Base-by-base conservation (phyloP, 495 filamentous ascomycete genomes). In the Neurospora terricola region DNA sequence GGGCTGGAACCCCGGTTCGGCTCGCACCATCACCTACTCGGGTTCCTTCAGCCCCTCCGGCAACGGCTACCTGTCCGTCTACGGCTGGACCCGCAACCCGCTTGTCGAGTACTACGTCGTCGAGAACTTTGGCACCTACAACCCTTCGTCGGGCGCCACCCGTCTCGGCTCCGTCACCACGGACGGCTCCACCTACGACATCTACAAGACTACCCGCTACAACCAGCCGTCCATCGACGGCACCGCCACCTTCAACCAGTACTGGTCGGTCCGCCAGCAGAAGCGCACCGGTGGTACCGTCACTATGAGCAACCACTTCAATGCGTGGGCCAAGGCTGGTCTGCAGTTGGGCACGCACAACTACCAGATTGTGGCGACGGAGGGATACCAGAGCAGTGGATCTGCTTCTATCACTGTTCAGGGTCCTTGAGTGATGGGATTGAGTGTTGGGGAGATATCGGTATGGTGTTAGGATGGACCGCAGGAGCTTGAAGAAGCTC, bases 161-260 rank as follows among this genome's bases (percentile, higher is more conserved):
- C 82, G 84, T 78, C 85, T 85, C 75, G 90, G 90, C 69, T 86
- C 82, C 27, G 81, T 91, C 62, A 79, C 78, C 54, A 84, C 78
- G 54, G 91, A 92, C 80, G 91, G 90, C 70, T 79, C 81, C 54
- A 87, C 82, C 11, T 93, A 93, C 83, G 84, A 90, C 72, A 88
- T 92, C 81, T 90, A 88, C 83, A 81, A 85, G 75, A 83, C 83
- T 54, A 82, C 83, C 69, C 89, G 88, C 68, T 81, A 81, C 78
- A 88, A 92, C 81, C 84, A 89, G 81, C 87, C 87, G 5, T 86
- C 84, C 21, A 89, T 90, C 78, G 79, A 81, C 18, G 88, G 88
- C 38, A 88, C 85, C 70, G 73, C 76, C 12, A 89, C 87, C 70
- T 89, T 89, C 77, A 76, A 84, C 73, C 88, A 89, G 82, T 90